Conservation (phyloP, 2,329 filamentous ascomycete species). For the Fusarium verrucosum region DNA sequence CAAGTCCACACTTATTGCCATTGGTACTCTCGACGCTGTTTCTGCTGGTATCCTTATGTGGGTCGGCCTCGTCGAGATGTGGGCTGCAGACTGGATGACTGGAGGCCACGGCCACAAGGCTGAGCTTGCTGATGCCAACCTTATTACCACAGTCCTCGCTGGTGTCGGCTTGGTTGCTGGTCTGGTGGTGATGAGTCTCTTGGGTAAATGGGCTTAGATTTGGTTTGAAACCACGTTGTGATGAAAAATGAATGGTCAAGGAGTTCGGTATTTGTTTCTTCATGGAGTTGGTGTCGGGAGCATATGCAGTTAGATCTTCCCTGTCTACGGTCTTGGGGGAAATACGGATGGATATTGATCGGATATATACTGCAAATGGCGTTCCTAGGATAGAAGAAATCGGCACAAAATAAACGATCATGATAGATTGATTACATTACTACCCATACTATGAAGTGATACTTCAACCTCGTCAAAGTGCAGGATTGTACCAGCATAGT, state of each 20-base stretch:
- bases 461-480: background rate
- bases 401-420: slow-evolving; percentile 8
- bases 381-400: slow-evolving; percentile 8
- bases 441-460: background rate
- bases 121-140: slow-evolving; percentile 63
- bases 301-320: slow-evolving; percentile 8
- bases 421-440: slow-evolving; percentile 2
- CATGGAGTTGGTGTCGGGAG: slow-evolving; percentile 22
- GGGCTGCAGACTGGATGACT: slow-evolving; percentile 76
- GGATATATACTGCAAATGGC: slow-evolving; percentile 13
- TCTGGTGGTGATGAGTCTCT: slow-evolving; percentile 73
- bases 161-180: slow-evolving; percentile 66
- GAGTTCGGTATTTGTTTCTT: slow-evolving; percentile 11
- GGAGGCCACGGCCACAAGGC: slow-evolving; percentile 52
- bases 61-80: slow-evolving; percentile 84
- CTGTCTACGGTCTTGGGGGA: background rate
- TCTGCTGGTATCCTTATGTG: slow-evolving; percentile 81
- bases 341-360: background rate
- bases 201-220: slow-evolving; percentile 78
- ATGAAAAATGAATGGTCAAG: slow-evolving; percentile 3
- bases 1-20: slow-evolving; percentile 71
- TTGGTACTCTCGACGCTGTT: slow-evolving; percentile 77
- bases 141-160: slow-evolving; percentile 59
- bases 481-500: background rate
- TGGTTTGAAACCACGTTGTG: background rate